Percentiles rank a stretch among this genome's conserved stretches.
These are phyloP conservation scores for Crithidia brevicula DNA, from an alignment of 208 protist genomes.

Conservation along the genomic window DNA sequence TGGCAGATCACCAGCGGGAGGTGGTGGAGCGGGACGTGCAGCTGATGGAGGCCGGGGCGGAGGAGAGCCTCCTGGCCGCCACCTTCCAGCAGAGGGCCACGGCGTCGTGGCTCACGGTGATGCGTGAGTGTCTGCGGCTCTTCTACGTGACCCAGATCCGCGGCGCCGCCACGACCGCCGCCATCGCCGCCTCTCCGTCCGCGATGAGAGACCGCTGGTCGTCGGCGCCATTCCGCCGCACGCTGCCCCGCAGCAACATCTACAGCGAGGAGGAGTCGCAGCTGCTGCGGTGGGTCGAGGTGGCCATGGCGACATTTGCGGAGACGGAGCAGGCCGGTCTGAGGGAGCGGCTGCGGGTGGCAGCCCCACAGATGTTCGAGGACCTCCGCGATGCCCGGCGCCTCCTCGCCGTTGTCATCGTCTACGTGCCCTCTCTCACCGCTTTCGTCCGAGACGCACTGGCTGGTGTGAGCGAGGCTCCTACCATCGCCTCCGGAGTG, in stretches of 20 bases:
- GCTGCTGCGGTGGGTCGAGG: conserved; percentile 81
- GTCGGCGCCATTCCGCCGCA: conserved; percentile 24
- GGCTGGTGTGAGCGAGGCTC: not conserved
- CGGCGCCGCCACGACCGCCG: not conserved
- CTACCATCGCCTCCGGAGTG: not conserved
- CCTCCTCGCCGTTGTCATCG: conserved; percentile 63
- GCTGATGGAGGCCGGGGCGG: not conserved
- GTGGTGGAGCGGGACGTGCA: not conserved
- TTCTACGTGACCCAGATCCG: conserved; percentile 74
- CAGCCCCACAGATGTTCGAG: conserved; percentile 49
- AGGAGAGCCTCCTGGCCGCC: conserved; percentile 10
- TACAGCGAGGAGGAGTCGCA: conserved; percentile 86
- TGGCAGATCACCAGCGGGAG: conserved; percentile 13
- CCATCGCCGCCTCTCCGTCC: not conserved
- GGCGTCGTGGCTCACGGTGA: conserved; percentile 76
- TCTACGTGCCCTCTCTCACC: conserved; percentile 67
- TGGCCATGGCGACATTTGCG: conserved; percentile 37
- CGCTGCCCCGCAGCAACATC: conserved; percentile 74
- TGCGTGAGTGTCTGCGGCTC: conserved; percentile 82
- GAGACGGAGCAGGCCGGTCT: conserved; percentile 15
- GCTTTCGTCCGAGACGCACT: conserved; percentile 24
- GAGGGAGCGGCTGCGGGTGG: not conserved
- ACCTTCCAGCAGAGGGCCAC: conserved; percentile 48
- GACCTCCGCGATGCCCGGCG: conserved; percentile 75
- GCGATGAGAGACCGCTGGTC: conserved; percentile 14